Conservation (phyloP, 2,329 filamentous ascomycete genomes). For the Colletotrichum sp. region DNA sequence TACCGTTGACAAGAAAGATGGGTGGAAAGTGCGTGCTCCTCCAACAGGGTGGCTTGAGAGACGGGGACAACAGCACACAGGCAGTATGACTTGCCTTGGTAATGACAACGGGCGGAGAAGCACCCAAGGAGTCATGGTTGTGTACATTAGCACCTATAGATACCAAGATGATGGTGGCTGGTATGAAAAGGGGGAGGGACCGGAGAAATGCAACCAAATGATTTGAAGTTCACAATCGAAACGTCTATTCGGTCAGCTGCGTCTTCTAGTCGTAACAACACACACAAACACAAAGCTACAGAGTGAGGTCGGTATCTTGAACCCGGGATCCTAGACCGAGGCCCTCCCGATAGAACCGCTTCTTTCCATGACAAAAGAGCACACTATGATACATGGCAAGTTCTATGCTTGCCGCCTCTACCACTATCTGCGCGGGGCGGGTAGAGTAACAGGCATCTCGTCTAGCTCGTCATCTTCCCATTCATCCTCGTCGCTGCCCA, state of each 20-base stretch:
- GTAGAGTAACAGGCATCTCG: conserved; percentile 33
- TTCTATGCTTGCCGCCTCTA: not conserved
- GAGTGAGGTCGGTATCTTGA: not conserved
- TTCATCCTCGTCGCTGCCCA: conserved; percentile 63
- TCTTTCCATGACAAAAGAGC: not conserved
- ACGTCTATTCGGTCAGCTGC: not conserved
- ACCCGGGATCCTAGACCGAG: not conserved
- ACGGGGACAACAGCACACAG: not conserved
- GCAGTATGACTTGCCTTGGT: not conserved
- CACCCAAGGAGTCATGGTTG: not conserved
- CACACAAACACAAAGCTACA: not conserved
- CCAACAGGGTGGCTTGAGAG: not conserved
- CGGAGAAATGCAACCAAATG: not conserved
- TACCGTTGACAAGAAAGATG: not conserved
- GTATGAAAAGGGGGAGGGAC: not conserved
- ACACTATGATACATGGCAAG: conserved; percentile 10
- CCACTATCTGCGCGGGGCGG: not conserved
- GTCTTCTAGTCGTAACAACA: not conserved
- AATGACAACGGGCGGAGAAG: conserved; percentile 4
- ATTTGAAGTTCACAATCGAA: not conserved
- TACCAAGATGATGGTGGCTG: conserved; percentile 6
- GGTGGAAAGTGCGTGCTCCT: not conserved
- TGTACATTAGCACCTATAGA: conserved; percentile 23
- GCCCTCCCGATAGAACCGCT: not conserved
- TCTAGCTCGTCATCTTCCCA: conserved; percentile 66